phyloP scores from a whole-genome alignment of 2,329 filamentous ascomycete species.

The Epichloe glyceriae region DNA sequence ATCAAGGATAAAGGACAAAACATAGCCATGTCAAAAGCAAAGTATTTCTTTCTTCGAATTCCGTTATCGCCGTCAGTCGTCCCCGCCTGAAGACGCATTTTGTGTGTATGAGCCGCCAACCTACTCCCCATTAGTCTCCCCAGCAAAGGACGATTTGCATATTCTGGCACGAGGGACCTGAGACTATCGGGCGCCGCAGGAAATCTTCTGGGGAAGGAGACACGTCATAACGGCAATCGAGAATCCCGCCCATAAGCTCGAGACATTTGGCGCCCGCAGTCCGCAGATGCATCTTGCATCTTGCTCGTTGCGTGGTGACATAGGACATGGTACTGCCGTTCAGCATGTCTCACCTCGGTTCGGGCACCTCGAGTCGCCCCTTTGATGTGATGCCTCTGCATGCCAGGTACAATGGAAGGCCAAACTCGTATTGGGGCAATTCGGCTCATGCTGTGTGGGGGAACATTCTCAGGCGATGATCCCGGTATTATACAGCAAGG shows the following conservation, averaged over 20 bases:
- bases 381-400: not conserved
- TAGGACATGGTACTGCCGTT: not conserved
- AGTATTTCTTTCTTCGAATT: not conserved
- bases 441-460: not conserved
- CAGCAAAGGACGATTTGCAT: conserved; percentile 1
- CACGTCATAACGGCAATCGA: not conserved
- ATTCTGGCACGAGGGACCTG: not conserved
- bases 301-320: not conserved
- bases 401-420: not conserved
- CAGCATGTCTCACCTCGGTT: not conserved
- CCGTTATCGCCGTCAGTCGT: not conserved
- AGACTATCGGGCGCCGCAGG: not conserved
- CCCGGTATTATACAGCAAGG: not conserved
- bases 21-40: not conserved
- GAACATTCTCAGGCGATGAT: not conserved
- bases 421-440: not conserved
- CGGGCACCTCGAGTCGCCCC: not conserved
- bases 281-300: too few relatives aligned
- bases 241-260: not conserved
- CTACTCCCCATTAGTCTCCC: not conserved
- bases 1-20: not conserved
- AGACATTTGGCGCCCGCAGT: too few relatives aligned
- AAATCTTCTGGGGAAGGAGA: not conserved
- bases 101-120: not conserved
- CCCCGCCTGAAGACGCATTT: not conserved